Conservation (phyloP, 176 grass and related monocot species). For the Saccharum officinarum region DNA sequence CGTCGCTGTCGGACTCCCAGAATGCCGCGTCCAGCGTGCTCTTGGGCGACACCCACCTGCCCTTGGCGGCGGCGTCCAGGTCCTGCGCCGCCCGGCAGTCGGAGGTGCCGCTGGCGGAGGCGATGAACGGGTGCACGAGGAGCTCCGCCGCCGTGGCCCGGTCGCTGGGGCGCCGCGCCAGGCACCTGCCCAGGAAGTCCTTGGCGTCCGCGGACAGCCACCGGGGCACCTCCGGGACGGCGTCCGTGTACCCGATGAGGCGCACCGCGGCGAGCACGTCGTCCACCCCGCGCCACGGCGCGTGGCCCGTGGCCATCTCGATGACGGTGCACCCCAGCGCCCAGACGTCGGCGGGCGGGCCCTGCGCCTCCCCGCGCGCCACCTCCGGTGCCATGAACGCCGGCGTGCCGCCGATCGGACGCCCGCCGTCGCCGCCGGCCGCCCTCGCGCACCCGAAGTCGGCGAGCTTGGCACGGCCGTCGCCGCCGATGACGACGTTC, state of each 20-base stretch:
- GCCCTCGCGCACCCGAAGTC: conserved; percentile 69
- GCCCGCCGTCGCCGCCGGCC: rapidly evolving
- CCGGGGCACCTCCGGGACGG: conserved; percentile 38
- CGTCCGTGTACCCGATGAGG: conserved; percentile 56
- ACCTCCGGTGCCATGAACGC: conserved; percentile 96
- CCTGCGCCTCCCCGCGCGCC: conserved; percentile 68
- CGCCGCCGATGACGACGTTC: conserved; percentile 62
- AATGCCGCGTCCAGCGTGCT: conserved; percentile 65
- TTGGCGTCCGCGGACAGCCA: conserved; percentile 62
- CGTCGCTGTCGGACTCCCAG: conserved; percentile 50
- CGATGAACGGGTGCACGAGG: conserved; percentile 59
- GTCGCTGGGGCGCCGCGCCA: conserved; percentile 33
- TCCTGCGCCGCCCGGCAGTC: not conserved
- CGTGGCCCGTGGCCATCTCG: conserved; percentile 72
- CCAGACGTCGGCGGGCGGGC: conserved; percentile 73
- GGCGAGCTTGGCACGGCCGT: conserved; percentile 63
- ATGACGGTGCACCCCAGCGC: conserved; percentile 62
- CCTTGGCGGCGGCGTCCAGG: not conserved
- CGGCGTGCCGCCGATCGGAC: conserved; percentile 66
- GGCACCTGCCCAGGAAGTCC: conserved; percentile 67
- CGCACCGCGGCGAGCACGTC: conserved; percentile 53
- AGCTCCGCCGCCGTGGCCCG: conserved; percentile 56
- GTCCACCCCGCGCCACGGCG: conserved; percentile 40
- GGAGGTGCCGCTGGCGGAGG: not conserved
- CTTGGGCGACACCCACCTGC: conserved; percentile 63